phyloP scores from a whole-genome alignment of 768 basidiomycete genomes.

The Leucogyrophana mollusca region DNA sequence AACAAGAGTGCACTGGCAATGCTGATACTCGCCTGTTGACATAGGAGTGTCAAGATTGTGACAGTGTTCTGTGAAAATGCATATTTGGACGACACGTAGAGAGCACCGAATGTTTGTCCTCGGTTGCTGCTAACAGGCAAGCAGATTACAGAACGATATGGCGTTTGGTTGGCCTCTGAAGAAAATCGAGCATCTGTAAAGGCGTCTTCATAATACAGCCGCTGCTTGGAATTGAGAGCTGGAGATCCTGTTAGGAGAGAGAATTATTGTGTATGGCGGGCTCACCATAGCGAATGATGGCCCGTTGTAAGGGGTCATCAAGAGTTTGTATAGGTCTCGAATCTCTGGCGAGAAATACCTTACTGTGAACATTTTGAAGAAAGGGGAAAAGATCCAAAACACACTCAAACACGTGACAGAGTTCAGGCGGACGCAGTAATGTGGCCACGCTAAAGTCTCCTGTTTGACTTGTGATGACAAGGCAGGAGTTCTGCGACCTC shows the following conservation, averaged over 20 bases:
- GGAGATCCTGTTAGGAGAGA: constrained; percentile 3
- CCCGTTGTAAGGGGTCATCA: constrained; percentile 59
- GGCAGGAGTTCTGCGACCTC: constrained; percentile 63
- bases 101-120: constrained; percentile 71
- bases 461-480: constrained; percentile 66
- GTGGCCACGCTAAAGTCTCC: constrained; percentile 73
- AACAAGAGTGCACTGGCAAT: constrained; percentile 75
- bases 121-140: constrained; percentile 73
- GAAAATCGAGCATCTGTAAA: constrained; percentile 65
- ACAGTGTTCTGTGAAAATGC: constrained; percentile 61
- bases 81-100: constrained; percentile 66
- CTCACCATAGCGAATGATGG: constrained; percentile 66
- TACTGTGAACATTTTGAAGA: constrained; percentile 5
- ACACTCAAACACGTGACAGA: constrained; percentile 69
- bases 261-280: constrained; percentile 2
- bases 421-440: constrained; percentile 56
- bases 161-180: constrained; percentile 62
- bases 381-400: constrained; percentile 20
- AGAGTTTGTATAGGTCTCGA: constrained; percentile 59
- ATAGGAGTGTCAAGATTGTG: constrained; percentile 61
- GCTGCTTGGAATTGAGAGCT: constrained; percentile 69
- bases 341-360: constrained; percentile 37
- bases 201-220: constrained; percentile 59
- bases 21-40: constrained; percentile 75
- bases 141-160: constrained; percentile 62